phyloP scores from a whole-genome alignment of 257 asterid species.

The Scutellaria galericulata region DNA sequence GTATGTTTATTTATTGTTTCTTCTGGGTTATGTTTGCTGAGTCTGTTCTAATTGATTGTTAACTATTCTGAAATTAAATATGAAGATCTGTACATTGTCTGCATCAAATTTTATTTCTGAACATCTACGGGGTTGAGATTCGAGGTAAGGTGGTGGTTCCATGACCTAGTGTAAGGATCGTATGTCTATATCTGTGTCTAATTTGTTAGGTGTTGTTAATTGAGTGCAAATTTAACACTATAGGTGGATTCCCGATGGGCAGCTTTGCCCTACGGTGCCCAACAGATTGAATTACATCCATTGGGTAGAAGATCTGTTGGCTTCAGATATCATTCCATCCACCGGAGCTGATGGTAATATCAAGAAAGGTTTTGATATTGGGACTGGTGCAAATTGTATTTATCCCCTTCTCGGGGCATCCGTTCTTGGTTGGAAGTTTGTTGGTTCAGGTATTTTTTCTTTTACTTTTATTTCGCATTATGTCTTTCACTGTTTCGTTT shows the following conservation, averaged over 20 bases:
- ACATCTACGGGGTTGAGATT: background rate
- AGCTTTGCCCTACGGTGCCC: slow-evolving; percentile 96
- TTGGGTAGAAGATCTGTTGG: slow-evolving; percentile 88
- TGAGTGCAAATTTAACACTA: slow-evolving; percentile 27
- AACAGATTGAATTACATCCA: slow-evolving; percentile 94
- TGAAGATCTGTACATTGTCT: too few relatives aligned
- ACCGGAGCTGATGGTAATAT: slow-evolving; percentile 36
- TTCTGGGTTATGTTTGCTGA: background rate
- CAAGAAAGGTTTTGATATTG: slow-evolving; percentile 86
- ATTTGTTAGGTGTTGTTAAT: background rate
- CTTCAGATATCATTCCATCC: slow-evolving; percentile 58
- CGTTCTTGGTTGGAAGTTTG: slow-evolving; percentile 87
- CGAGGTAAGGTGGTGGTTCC: background rate
- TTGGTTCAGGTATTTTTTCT: slow-evolving; percentile 72
- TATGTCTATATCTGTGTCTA: background rate
- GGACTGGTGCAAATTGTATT: slow-evolving; percentile 96
- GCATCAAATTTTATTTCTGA: too few relatives aligned
- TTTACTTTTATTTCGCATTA: slow-evolving; percentile 17
- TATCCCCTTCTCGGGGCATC: slow-evolving; percentile 99
- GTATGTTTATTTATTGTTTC: background rate
- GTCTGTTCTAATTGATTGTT: background rate
- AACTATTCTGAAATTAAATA: too few relatives aligned
- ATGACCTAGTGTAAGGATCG: background rate
- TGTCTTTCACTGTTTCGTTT: slow-evolving; percentile 3
- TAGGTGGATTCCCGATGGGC: slow-evolving; percentile 99